Conservation (phyloP, 2,329 filamentous ascomycete species). For the Onygena corvina region DNA sequence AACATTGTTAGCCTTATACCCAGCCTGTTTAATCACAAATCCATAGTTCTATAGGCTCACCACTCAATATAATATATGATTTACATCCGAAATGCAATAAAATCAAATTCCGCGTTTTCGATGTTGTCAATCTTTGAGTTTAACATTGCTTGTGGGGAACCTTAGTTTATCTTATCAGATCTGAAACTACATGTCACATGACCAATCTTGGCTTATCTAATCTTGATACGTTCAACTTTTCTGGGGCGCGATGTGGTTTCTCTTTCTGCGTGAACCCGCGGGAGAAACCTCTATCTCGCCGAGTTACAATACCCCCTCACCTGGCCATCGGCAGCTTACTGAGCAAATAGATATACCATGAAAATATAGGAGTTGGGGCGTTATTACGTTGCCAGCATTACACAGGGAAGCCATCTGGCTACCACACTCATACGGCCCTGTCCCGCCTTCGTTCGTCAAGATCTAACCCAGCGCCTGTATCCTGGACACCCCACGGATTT, state of each 20-base stretch:
- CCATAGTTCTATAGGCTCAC: not conserved
- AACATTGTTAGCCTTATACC: slow-evolving; percentile 4
- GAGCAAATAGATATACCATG: slow-evolving; percentile 23
- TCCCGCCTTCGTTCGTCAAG: too few relatives aligned
- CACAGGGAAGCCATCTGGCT: too few relatives aligned
- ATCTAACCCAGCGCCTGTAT: too few relatives aligned
- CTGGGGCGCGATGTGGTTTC: not conserved
- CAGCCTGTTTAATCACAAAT: not conserved
- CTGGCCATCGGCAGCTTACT: not conserved
- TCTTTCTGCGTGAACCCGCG: not conserved
- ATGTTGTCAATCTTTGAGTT: too few relatives aligned
- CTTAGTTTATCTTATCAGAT: slow-evolving; percentile 3
- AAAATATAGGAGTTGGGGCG: too few relatives aligned
- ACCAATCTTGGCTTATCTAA: not conserved
- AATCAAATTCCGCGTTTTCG: too few relatives aligned
- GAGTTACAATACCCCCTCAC: not conserved
- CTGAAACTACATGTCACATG: not conserved
- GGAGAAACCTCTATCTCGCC: not conserved
- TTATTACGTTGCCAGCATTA: too few relatives aligned
- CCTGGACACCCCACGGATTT: too few relatives aligned
- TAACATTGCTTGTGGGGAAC: too few relatives aligned
- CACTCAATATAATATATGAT: slow-evolving; percentile 2
- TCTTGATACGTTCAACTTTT: not conserved
- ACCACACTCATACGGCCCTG: too few relatives aligned
- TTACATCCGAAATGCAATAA: not conserved